phyloP scores from a whole-genome alignment of 148 eudicot species.

The Pharnaceum exiguum region DNA sequence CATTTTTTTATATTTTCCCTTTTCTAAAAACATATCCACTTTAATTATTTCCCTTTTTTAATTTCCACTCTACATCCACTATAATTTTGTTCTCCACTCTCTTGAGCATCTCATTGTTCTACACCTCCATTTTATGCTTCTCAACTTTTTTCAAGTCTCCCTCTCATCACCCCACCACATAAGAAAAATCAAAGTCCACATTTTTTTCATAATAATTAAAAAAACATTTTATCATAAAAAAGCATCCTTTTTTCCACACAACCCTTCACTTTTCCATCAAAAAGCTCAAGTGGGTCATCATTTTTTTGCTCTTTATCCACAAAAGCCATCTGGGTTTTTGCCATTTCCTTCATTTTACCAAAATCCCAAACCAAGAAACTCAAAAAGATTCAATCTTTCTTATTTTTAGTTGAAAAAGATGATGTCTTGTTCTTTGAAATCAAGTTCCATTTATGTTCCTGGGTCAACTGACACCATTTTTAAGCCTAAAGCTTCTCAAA shows the following conservation, averaged over 20 bases:
- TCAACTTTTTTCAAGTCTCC: too few species aligned
- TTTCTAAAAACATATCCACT: too few species aligned
- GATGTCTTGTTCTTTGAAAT: constrained; percentile 34
- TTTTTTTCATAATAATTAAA: too few species aligned
- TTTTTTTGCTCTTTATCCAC: constrained; percentile 10
- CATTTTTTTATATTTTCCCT: too few species aligned
- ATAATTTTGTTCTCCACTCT: background rate
- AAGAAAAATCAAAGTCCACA: too few species aligned
- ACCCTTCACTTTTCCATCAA: constrained; percentile 23
- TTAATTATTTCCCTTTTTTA: too few species aligned
- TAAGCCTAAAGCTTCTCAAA: constrained; percentile 1
- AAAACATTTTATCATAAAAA: background rate
- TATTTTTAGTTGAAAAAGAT: background rate
- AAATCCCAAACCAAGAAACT: too few species aligned
- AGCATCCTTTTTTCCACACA: background rate
- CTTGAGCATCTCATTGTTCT: background rate
- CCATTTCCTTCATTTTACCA: too few species aligned
- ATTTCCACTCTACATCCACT: too few species aligned
- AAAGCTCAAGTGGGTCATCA: constrained; percentile 10
- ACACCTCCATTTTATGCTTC: background rate
- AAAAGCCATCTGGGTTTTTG: constrained; percentile 18
- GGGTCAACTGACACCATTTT: constrained; percentile 10
- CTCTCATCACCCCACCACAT: too few species aligned
- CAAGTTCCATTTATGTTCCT: constrained; percentile 10
- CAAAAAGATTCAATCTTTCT: background rate